Conservation (phyloP, 495 filamentous ascomycete species). For the Lasiosphaeria hispida region DNA sequence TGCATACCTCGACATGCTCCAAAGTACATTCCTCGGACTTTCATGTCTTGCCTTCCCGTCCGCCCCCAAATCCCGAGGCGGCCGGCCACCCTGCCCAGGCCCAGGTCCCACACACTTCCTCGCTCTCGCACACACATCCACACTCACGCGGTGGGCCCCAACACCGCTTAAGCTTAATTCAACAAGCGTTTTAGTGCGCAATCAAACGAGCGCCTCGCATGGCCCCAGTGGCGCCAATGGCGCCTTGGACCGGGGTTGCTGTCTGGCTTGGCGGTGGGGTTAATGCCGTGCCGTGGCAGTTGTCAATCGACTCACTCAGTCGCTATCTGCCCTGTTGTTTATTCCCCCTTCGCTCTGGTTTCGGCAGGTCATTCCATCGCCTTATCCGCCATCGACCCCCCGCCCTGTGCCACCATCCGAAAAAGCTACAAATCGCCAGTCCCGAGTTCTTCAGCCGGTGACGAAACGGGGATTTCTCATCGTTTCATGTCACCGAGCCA, state of each 20-base stretch:
- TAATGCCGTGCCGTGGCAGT: neutral
- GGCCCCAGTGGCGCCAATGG: neutral
- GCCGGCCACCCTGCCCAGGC: neutral
- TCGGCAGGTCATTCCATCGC: too few species aligned
- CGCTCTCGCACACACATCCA: neutral
- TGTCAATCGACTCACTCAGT: too few species aligned
- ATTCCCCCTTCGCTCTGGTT: too few species aligned
- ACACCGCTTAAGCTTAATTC: conserved; percentile 29
- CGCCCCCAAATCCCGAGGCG: conserved; percentile 17
- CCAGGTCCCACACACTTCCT: neutral
- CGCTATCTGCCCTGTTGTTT: neutral
- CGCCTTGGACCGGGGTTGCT: neutral
- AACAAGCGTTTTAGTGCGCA: conserved; percentile 19
- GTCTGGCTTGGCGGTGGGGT: neutral
- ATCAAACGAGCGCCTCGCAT: conserved; percentile 23
- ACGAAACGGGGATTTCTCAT: too few species aligned
- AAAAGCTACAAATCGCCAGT: too few species aligned
- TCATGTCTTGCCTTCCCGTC: conserved; percentile 7
- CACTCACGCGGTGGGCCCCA: conserved; percentile 1
- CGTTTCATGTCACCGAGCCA: too few species aligned
- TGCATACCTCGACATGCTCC: too few species aligned
- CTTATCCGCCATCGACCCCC: too few species aligned
- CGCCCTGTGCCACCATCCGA: too few species aligned
- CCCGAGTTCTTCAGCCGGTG: too few species aligned
- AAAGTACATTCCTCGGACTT: conserved; percentile 7